Evolutionary conservation across 2,329 filamentous ascomycete genomes (phyloP), one percentile per base, ranked within the genome.

Genomic region (Aspergillus fructus): DNA sequence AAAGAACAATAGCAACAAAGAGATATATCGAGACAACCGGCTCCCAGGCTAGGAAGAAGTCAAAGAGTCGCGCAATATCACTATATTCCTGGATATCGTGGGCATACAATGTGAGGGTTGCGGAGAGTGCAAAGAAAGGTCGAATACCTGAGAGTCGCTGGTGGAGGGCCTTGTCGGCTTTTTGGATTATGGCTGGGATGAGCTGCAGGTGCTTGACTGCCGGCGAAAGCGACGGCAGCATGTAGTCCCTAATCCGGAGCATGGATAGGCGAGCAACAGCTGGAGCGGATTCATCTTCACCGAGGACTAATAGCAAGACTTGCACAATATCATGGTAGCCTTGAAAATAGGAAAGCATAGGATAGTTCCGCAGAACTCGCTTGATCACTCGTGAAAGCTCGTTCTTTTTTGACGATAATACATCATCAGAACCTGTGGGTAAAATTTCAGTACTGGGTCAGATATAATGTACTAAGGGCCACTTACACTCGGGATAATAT

Each of bases 321-420:
- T 99, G 96, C 66, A 91, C 94, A 68, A 99, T 97, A 77, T 99
- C 94, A 75, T 99, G 94, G 73, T 96, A 99, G 71, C 94, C 94
- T 78, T 99, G 94, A 74, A 99, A 99, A 77, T 99, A 99, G 79
- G 87, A 91, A 37, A 99, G 85, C 71, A 88, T 87, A 15, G 93
- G 91, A 67, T 96, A 83, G 34, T 84, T 84, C 53, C 96, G 88
- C 46, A 99, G 83, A 13, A 96, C 86, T 62, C 89, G 83, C 51
- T 85, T 85, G 67, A 99, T 97, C 50, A 99, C 81, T 61, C 85
- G 78, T 7, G 87, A 93, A 2, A 99, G 83, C 68, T 94, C 87
- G 54, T 81, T 72, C 71, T 94, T 97, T 69, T 89, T 88, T 43
- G 74, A 73, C 47, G 85, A 80, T 56, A 96, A 82, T 64, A 93